Conservation (phyloP, 2,329 filamentous ascomycete genomes). For the Fusarium subtropicale region DNA sequence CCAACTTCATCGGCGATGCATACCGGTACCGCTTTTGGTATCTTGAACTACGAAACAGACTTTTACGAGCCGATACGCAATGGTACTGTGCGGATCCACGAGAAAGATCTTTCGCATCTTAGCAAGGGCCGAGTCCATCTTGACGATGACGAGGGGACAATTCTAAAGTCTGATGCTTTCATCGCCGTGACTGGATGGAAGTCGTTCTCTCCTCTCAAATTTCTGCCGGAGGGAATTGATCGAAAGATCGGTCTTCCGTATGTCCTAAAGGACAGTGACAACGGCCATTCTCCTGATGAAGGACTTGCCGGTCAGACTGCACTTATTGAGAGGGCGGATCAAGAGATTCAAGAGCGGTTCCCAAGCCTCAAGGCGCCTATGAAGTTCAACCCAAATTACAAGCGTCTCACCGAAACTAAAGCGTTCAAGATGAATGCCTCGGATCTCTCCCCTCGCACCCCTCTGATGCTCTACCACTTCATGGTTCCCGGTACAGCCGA, state of each 20-base stretch:
- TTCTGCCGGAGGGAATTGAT: background rate
- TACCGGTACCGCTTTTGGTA: constrained; percentile 62
- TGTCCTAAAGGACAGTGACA: accelerated
- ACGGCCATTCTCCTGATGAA: accelerated
- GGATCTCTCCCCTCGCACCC: background rate
- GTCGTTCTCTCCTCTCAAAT: constrained; percentile 6
- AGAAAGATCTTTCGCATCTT: constrained; percentile 59
- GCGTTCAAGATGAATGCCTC: accelerated
- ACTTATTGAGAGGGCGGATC: accelerated
- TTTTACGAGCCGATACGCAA: constrained; percentile 63
- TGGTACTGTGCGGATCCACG: constrained; percentile 60
- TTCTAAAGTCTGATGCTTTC: constrained; percentile 58
- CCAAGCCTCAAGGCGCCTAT: background rate
- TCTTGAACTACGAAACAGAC: constrained; percentile 64
- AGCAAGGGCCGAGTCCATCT: constrained; percentile 55
- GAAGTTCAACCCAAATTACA: background rate
- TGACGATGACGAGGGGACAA: constrained; percentile 50
- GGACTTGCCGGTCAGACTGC: background rate
- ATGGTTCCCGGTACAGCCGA: background rate
- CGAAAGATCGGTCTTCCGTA: constrained; percentile 1
- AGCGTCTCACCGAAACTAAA: background rate
- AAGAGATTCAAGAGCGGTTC: background rate
- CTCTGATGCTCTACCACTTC: constrained; percentile 5
- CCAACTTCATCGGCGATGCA: constrained; percentile 57
- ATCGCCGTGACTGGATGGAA: constrained; percentile 67